Evolutionary conservation across 148 eudicot species (phyloP).

Genomic region (Rhododendron griersonianum): DNA sequence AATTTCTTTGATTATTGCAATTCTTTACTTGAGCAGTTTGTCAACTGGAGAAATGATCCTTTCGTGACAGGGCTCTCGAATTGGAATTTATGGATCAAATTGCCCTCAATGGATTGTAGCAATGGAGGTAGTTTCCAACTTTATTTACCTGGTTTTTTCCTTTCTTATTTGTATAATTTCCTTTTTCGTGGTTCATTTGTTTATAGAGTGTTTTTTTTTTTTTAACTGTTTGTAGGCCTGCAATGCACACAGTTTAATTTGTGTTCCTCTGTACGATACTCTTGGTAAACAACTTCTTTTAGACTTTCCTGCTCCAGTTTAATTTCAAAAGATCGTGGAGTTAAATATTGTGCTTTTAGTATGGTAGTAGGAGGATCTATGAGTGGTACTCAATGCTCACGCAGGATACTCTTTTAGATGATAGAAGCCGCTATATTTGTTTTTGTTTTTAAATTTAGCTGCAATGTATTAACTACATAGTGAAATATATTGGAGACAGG

Average conservation of each 20-base stretch:
- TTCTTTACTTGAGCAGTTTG: background rate
- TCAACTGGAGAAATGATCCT: background rate
- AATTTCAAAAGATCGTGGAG: background rate
- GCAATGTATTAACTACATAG: background rate
- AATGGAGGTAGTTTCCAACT: slow-evolving; percentile 60
- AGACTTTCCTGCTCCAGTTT: background rate
- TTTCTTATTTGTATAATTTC: background rate
- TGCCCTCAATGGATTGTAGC: slow-evolving; percentile 96
- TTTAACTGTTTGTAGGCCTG: slow-evolving; percentile 58
- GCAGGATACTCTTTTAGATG: background rate
- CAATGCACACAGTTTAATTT: slow-evolving; percentile 76
- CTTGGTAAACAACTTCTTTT: slow-evolving; percentile 49
- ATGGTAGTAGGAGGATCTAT: background rate
- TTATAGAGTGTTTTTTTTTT: background rate
- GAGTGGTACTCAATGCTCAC: background rate
- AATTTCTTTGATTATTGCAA: background rate
- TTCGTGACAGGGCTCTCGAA: slow-evolving; percentile 57
- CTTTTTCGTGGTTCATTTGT: background rate
- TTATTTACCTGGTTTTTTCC: background rate
- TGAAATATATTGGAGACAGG: slow-evolving; percentile 36
- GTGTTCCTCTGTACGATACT: slow-evolving; percentile 97
- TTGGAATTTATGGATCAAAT: slow-evolving; percentile 93
- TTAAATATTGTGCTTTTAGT: background rate
- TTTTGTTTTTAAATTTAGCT: background rate
- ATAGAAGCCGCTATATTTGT: background rate